Percentiles rank a stretch among this genome's conserved stretches.
Conservation (phyloP, 192 early-diverging fungal genomes). For the Irineochytrium annulatum region DNA sequence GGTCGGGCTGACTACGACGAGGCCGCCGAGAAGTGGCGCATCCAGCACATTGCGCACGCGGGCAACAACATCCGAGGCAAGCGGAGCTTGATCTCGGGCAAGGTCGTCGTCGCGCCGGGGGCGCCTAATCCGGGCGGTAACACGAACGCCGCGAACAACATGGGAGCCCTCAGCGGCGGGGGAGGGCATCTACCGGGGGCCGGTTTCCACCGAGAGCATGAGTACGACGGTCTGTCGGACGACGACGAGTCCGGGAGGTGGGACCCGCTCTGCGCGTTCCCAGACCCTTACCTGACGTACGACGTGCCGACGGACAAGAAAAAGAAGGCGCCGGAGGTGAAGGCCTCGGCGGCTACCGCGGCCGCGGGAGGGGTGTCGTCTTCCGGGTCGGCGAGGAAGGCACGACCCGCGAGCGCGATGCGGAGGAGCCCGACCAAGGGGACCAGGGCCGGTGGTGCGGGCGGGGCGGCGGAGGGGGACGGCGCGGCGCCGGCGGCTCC, state of each 20-base stretch:
- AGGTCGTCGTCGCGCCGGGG: too few species aligned
- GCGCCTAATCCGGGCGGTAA: too few species aligned
- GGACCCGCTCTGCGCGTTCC: conserved; percentile 57
- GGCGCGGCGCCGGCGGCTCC: conserved; percentile 13
- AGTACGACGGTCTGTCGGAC: background rate
- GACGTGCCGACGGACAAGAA: conserved; percentile 41
- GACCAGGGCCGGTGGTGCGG: conserved; percentile 7
- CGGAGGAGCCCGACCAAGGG: conserved; percentile 17
- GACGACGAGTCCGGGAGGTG: conserved; percentile 34
- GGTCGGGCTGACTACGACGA: conserved; percentile 55
- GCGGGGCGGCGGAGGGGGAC: conserved; percentile 2
- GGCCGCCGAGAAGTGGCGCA: conserved; percentile 52
- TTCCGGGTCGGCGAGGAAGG: conserved; percentile 1
- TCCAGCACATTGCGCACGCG: conserved; percentile 51
- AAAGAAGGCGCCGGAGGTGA: background rate
- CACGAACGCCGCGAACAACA: too few species aligned
- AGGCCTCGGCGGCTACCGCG: background rate
- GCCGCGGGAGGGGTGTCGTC: background rate
- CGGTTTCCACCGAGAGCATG: background rate
- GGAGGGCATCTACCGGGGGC: too few species aligned
- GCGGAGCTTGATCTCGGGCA: conserved; percentile 39
- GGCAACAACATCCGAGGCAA: conserved; percentile 61
- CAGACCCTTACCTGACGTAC: conserved; percentile 53
- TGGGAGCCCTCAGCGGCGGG: background rate
- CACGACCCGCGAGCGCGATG: conserved; percentile 21